These are phyloP conservation scores for Sugiyamaella chiloensis DNA, from an alignment of 805 yeast genomes.

Conservation along the genomic window DNA sequence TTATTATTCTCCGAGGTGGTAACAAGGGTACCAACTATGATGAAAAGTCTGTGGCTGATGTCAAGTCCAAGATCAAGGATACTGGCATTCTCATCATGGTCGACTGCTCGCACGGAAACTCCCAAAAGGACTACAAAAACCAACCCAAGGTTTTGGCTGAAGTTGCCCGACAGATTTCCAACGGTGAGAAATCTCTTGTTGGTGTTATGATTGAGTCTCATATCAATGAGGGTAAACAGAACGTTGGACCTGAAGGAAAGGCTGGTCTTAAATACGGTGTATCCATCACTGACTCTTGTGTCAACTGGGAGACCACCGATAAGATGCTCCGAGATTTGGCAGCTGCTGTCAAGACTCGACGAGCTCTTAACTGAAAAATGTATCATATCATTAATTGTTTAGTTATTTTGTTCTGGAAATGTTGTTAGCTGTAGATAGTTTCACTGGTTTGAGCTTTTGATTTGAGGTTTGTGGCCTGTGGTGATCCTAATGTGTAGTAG, in stretches of 20 bases:
- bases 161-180: slow-evolving; percentile 76
- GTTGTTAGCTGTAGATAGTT: too few species aligned
- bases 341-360: slow-evolving; percentile 75
- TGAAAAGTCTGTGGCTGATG: slow-evolving; percentile 67
- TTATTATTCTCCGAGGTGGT: slow-evolving; percentile 95
- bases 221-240: slow-evolving; percentile 88
- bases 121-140: slow-evolving; percentile 87
- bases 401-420: too few species aligned
- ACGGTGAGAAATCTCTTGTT: slow-evolving; percentile 75
- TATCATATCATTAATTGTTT: not conserved
- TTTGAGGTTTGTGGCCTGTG: too few species aligned
- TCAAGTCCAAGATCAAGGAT: slow-evolving; percentile 60
- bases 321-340: slow-evolving; percentile 75
- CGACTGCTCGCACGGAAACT: slow-evolving; percentile 98
- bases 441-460: too few species aligned
- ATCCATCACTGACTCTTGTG: slow-evolving; percentile 96
- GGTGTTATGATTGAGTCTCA: slow-evolving; percentile 97
- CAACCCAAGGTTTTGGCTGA: slow-evolving; percentile 88
- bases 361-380: slow-evolving; percentile 24
- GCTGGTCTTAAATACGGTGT: slow-evolving; percentile 83
- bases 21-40: slow-evolving; percentile 91
- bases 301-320: slow-evolving; percentile 85
- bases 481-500: too few species aligned
- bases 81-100: slow-evolving; percentile 66
- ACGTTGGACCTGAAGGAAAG: slow-evolving; percentile 63